Evolutionary conservation across 805 yeast genomes (phyloP).

Genomic region (Spathaspora gorwiae): DNA sequence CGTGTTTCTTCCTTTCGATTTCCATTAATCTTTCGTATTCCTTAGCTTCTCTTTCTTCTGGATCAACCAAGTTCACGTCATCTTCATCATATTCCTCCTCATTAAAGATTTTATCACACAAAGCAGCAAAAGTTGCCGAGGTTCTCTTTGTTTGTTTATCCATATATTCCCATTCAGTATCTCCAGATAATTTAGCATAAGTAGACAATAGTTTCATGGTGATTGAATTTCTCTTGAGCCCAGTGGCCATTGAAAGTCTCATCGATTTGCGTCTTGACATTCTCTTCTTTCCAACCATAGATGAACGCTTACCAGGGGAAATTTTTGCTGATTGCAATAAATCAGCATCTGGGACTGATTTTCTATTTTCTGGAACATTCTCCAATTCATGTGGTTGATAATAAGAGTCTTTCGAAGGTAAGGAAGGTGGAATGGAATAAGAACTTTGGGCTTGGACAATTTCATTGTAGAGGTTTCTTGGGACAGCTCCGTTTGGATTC

Average conservation of each 20-base stretch:
- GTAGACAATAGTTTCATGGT: slow-evolving; percentile 68
- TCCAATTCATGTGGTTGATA: slow-evolving; percentile 1
- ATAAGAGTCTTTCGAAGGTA: slow-evolving; percentile 35
- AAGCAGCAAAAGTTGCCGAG: slow-evolving; percentile 70
- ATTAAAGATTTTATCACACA: slow-evolving; percentile 72
- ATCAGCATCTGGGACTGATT: slow-evolving; percentile 14
- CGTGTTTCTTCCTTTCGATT: slow-evolving; percentile 44
- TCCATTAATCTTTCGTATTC: slow-evolving; percentile 47
- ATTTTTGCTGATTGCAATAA: slow-evolving; percentile 27
- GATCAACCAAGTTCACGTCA: slow-evolving; percentile 43
- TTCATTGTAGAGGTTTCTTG: slow-evolving; percentile 41
- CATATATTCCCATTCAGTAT: slow-evolving; percentile 63
- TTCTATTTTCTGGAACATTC: slow-evolving; percentile 10
- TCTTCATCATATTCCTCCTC: slow-evolving; percentile 53
- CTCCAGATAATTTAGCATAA: slow-evolving; percentile 64
- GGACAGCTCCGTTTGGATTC: slow-evolving; percentile 23
- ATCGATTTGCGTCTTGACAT: slow-evolving; percentile 31
- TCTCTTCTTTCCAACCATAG: slow-evolving; percentile 27
- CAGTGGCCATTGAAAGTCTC: slow-evolving; percentile 37
- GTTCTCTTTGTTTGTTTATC: slow-evolving; percentile 73
- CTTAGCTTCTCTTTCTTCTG: slow-evolving; percentile 38
- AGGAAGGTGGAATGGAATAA: slow-evolving; percentile 23
- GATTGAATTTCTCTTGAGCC: slow-evolving; percentile 62
- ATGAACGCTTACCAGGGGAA: slow-evolving; percentile 21
- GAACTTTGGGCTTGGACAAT: slow-evolving; percentile 31